Conservation (phyloP, 192 early-diverging fungal genomes). For the Gamsiella multidivaricata region DNA sequence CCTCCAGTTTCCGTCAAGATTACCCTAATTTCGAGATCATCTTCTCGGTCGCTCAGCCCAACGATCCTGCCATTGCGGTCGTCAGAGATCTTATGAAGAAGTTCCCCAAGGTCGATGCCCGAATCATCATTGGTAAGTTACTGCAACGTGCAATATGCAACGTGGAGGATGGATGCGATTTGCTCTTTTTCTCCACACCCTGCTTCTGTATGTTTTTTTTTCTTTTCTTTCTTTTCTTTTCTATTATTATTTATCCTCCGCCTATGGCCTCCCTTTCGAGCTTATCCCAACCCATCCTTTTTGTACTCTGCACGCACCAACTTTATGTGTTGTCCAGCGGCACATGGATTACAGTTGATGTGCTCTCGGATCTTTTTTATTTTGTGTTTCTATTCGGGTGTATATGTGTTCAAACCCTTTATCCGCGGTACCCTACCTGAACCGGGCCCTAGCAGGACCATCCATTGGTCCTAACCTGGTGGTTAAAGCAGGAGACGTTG, state of each 20-base stretch:
- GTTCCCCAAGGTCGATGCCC: constrained; percentile 80
- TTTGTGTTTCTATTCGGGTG: not conserved
- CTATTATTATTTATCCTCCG: not conserved
- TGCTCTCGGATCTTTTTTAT: constrained; percentile 17
- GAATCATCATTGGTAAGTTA: constrained; percentile 79
- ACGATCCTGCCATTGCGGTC: constrained; percentile 86
- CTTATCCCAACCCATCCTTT: constrained; percentile 21
- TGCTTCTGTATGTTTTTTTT: not conserved
- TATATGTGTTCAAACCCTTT: not conserved
- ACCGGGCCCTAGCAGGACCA: too few species aligned
- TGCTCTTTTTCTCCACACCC: not conserved
- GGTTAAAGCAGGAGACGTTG: too few species aligned
- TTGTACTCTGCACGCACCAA: constrained; percentile 11
- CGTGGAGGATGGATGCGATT: too few species aligned
- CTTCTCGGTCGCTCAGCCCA: constrained; percentile 84
- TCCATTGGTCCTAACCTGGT: too few species aligned
- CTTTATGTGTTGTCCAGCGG: constrained; percentile 3
- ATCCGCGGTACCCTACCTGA: not conserved
- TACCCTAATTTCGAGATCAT: constrained; percentile 92
- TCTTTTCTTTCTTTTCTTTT: not conserved
- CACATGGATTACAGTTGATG: constrained; percentile 4
- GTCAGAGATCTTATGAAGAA: constrained; percentile 74
- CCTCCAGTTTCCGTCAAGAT: constrained; percentile 86
- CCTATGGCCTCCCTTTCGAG: not conserved
- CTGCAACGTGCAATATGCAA: not conserved